Percentiles rank a stretch among this genome's conserved stretches.
phyloP scores from a whole-genome alignment of 2,329 filamentous ascomycete genomes.

The Neonectria hederae region DNA sequence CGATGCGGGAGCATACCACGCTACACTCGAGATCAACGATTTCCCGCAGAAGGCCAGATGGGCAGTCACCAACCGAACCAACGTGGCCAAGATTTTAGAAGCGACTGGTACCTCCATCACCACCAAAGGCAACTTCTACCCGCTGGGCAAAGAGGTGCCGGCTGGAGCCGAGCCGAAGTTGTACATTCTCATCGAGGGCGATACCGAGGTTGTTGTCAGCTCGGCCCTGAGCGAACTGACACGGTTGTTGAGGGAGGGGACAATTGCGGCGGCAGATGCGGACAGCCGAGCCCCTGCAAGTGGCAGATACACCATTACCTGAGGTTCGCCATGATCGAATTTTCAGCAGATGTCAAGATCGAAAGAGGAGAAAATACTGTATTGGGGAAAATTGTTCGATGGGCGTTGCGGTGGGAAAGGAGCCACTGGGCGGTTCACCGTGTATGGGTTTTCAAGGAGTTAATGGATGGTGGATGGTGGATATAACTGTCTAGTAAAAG shows the following conservation, averaged over 20 bases:
- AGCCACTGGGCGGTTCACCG: slow-evolving; percentile 5
- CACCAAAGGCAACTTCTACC: slow-evolving; percentile 93
- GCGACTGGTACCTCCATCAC: slow-evolving; percentile 95
- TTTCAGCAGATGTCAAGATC: background rate
- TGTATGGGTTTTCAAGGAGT: slow-evolving; percentile 10
- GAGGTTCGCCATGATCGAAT: slow-evolving; percentile 37
- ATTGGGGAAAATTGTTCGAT: slow-evolving; percentile 17
- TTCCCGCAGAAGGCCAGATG: slow-evolving; percentile 98
- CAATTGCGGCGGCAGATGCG: slow-evolving; percentile 87
- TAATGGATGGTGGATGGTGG: slow-evolving; percentile 12
- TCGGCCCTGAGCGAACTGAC: slow-evolving; percentile 92
- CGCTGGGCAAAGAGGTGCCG: slow-evolving; percentile 80
- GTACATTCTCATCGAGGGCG: slow-evolving; percentile 97
- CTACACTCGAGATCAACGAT: slow-evolving; percentile 98
- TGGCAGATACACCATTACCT: slow-evolving; percentile 88
- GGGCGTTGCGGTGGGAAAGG: slow-evolving; percentile 20
- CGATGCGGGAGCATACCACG: slow-evolving; percentile 95
- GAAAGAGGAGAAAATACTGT: background rate
- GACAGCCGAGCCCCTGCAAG: slow-evolving; percentile 80
- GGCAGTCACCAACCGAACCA: slow-evolving; percentile 98
- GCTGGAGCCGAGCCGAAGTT: slow-evolving; percentile 86
- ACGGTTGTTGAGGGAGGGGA: slow-evolving; percentile 87
- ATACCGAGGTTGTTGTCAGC: slow-evolving; percentile 91
- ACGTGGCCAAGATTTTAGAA: slow-evolving; percentile 97
- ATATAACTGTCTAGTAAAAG: slow-evolving; percentile 16